Percentiles rank a stretch among this genome's conserved stretches.
Conservation (phyloP, 345 rosid genomes). For the Eucalyptus grandis region DNA sequence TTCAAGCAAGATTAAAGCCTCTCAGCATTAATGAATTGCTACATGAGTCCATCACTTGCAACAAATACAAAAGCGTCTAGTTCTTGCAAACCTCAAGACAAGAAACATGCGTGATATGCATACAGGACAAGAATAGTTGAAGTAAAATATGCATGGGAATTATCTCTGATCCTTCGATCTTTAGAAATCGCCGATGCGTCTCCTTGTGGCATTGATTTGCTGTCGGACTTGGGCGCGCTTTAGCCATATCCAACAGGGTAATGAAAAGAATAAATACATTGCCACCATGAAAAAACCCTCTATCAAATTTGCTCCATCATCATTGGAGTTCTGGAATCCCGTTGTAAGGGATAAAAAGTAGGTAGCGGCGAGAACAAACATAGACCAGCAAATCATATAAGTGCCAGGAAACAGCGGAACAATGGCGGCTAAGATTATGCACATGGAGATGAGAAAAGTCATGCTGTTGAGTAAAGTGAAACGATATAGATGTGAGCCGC, state of each 20-base stretch:
- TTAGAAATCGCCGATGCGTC: rapidly evolving
- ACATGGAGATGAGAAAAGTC: too few relatives aligned
- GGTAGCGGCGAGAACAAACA: rapidly evolving
- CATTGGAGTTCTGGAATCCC: too few relatives aligned
- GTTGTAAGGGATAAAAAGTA: rapidly evolving
- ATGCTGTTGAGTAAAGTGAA: too few relatives aligned
- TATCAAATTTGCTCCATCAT: rapidly evolving
- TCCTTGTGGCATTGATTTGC: rapidly evolving
- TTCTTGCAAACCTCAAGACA: too few relatives aligned
- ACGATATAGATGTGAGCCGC: rapidly evolving
- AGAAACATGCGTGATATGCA: too few relatives aligned
- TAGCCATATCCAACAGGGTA: rapidly evolving
- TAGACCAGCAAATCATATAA: rapidly evolving
- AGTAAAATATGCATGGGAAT: too few relatives aligned
- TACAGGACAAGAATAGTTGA: rapidly evolving
- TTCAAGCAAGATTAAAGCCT: too few relatives aligned
- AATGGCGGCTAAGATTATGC: rapidly evolving
- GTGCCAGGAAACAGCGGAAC: rapidly evolving
- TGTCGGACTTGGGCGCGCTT: rapidly evolving
- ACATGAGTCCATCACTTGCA: too few relatives aligned
- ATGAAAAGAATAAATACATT: rapidly evolving
- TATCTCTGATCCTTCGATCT: too few relatives aligned
- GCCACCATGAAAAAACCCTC: rapidly evolving
- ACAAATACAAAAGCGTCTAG: too few relatives aligned
- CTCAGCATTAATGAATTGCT: rapidly evolving